Base-by-base conservation (phyloP, 345 rosid species). In the Cochlearia excelsa region DNA sequence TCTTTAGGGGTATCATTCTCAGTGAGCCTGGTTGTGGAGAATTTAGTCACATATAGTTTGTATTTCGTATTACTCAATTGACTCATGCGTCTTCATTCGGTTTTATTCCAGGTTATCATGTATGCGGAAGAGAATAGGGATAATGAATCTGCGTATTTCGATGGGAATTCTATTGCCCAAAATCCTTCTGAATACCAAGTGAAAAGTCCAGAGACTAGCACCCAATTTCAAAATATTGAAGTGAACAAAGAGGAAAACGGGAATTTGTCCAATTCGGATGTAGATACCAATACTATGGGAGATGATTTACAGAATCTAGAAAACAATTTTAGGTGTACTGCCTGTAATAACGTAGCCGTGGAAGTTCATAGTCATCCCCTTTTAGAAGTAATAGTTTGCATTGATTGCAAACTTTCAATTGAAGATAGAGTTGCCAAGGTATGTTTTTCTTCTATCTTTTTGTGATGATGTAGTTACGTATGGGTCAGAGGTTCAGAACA, bases 291-390 rank as follows among this genome's bases (percentile, higher is more conserved):
- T 65, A 48, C 28, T 50, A 65, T 67, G 68, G 66, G 59, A 33
- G 74, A 62, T 33, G 58, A 48, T 70, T 70, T 76, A 9, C 64
- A 62, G 43, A 64, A 56, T 67, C 57, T 57, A 59, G 66, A 67
- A 41, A 76, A 60, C 66, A 72, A 62, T 57, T 85, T 83, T 66
- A 69, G 63, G 54, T 93, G 99, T 68, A 89, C 99, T 61, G 94
- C 84, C 52, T 93, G 99, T 70, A 47, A 78, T 63, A 80, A 81
- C 59, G 54, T 81, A 64, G 74, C 82, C 66, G 66, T 60, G 61
- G 83, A 82, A 79, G 95, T 79, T 72, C 85, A 82, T 55, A 53
- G 81, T 26, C 99, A 93, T 75, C 99, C 97, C 10, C 77, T 85
- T 56, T 62, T 93, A 66, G 78, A 82, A 69, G 99, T 93, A 53